Percentiles rank a stretch among this genome's conserved stretches.
Evolutionary conservation across 169 alveolate species (phyloP).

Genomic region (Cryptosporidium ubiquitum): DNA sequence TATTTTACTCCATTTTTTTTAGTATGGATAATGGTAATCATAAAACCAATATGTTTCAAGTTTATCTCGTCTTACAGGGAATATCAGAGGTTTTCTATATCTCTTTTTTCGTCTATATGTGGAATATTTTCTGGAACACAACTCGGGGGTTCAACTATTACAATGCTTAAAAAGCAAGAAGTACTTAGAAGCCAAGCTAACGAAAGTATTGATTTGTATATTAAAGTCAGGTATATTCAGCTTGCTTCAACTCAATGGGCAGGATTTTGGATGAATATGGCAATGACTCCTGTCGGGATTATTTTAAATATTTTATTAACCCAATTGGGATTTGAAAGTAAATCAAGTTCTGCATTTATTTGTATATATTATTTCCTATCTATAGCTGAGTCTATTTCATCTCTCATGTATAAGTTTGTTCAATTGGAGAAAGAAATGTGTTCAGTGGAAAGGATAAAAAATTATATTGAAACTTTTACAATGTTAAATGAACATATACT

Average conservation of each 20-base stretch:
- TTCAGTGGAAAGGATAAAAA: slow-evolving; percentile 74
- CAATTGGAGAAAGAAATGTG: slow-evolving; percentile 79
- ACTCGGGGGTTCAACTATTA: slow-evolving; percentile 6
- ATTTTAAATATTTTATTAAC: slow-evolving; percentile 6
- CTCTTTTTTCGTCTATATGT: slow-evolving; percentile 32
- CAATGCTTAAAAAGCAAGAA: slow-evolving; percentile 22
- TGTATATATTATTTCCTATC: slow-evolving; percentile 75
- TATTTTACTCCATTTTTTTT: slow-evolving; percentile 3
- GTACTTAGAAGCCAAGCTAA: slow-evolving; percentile 17
- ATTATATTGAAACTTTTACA: slow-evolving; percentile 2
- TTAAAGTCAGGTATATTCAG: slow-evolving; percentile 34
- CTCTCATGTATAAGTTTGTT: slow-evolving; percentile 71
- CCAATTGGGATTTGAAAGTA: neutral
- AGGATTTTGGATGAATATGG: slow-evolving; percentile 63
- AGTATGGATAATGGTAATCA: slow-evolving; percentile 15
- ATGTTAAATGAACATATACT: neutral
- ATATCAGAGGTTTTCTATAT: slow-evolving; percentile 48
- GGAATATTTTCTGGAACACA: slow-evolving; percentile 51
- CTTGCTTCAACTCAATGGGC: slow-evolving; percentile 70
- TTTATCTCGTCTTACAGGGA: slow-evolving; percentile 54
- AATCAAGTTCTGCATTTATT: slow-evolving; percentile 13
- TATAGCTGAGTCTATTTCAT: slow-evolving; percentile 74
- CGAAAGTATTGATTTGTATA: slow-evolving; percentile 12
- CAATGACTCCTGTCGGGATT: slow-evolving; percentile 59
- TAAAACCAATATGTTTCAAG: slow-evolving; percentile 18